Evolutionary conservation across 495 filamentous ascomycete species (phyloP).

Genomic region (Pseudomonodictys pantanalensis): DNA sequence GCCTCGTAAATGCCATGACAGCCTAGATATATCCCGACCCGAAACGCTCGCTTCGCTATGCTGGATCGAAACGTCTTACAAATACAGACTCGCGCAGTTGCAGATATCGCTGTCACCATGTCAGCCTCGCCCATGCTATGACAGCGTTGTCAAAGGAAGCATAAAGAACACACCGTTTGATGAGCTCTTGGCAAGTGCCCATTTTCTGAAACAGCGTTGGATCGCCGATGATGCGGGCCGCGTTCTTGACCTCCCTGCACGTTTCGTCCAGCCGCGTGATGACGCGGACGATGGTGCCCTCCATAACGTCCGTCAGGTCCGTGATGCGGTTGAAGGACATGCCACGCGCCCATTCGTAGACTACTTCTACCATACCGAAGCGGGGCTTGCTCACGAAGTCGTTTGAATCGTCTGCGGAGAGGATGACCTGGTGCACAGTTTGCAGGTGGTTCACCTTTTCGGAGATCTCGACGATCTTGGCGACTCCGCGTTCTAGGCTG

Average conservation of each 20-base stretch:
- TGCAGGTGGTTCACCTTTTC: constrained; percentile 89
- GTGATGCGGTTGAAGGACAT: constrained; percentile 99
- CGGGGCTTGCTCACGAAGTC: constrained; percentile 84
- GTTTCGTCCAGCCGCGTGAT: constrained; percentile 94
- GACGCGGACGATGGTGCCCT: constrained; percentile 91
- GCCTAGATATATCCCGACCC: constrained; percentile 5
- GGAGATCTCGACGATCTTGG: constrained; percentile 80
- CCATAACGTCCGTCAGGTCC: constrained; percentile 91
- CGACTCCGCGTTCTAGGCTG: constrained; percentile 76
- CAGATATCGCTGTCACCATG: constrained; percentile 29
- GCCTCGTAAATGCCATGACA: not conserved
- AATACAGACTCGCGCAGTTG: constrained; percentile 32
- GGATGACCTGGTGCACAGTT: constrained; percentile 82
- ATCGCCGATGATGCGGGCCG: constrained; percentile 94
- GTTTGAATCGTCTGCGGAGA: constrained; percentile 81
- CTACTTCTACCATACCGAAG: constrained; percentile 93
- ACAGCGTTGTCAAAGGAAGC: no score
- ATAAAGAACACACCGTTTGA: constrained; percentile 74
- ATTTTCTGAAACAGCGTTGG: constrained; percentile 92
- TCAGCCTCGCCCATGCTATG: constrained; percentile 24
- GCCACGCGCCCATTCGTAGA: constrained; percentile 96
- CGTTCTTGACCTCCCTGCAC: constrained; percentile 95
- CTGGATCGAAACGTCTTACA: constrained; percentile 15
- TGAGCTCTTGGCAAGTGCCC: constrained; percentile 92
- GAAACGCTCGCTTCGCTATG: not conserved